Evolutionary conservation across 495 filamentous ascomycete species (phyloP), one percentile per base, ranked within the genome.

Genomic region (Bryoglossum gracile): DNA sequence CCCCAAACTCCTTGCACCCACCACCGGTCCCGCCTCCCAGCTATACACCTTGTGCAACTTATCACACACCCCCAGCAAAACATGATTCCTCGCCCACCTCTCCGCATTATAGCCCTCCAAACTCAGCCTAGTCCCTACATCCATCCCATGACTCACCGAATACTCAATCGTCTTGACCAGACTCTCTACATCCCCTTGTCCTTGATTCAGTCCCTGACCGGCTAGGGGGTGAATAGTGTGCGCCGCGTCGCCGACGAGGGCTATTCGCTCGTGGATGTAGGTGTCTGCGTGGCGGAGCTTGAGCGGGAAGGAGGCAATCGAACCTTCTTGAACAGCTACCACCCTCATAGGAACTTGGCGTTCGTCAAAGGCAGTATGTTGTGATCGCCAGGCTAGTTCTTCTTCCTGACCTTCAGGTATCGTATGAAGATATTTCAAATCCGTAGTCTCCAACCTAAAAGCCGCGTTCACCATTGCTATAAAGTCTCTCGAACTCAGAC

Each of bases 171-270:
- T 82, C 35, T 69, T 69, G 8, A 78, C 79, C 5, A 98, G 75
- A 32, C 82, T 80, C 43, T 86, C 78, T 1, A 91, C 83, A 62
- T 98, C 92, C 14, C 78, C 87, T 46, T 95, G 80, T 3, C 92
- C 92, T 57, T 94, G 87, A 60, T 98, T 98, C 13, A 98, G 75
- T 1, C 92, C 92, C 62, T 97, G 92, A 4, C 92, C 92, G 1
- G 89, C 92, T 21, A 98, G 78, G 0, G 92, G 92, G 62, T 98
- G 92, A 56, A 94, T 81, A 21, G 89, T 90, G 62, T 98, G 92
- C 6, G 92, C 94, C 3, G 92, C 92, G 57, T 98, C 92, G 41
- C 90, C 92, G 30, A 96, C 78, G 0, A 98, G 77, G 0, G 89
- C 92, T 8, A 95, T 72, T 3, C 92, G 83, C 53, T 92, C 84